Evolutionary conservation across 2,329 filamentous ascomycete genomes (phyloP).

Genomic region (Botrytis squamosa): DNA sequence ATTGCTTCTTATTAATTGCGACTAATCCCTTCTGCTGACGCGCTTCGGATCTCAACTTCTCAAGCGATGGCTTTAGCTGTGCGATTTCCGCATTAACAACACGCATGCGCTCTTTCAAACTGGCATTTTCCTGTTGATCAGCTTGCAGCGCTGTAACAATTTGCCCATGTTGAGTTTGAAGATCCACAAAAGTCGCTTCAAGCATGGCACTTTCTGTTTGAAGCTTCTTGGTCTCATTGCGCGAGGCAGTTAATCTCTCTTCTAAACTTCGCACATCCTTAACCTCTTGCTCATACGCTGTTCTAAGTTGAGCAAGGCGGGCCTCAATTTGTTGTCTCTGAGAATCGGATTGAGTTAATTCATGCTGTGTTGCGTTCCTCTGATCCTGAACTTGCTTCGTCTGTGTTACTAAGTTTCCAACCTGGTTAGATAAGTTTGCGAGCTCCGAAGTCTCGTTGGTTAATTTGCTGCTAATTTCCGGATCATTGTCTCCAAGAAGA

Average conservation of each 20-base stretch:
- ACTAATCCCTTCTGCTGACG: constrained; percentile 95
- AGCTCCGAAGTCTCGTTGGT: constrained; percentile 88
- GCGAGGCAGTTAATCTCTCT: constrained; percentile 73
- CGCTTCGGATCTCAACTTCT: constrained; percentile 88
- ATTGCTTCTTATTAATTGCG: constrained; percentile 97
- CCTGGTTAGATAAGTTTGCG: constrained; percentile 94
- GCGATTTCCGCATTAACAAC: constrained; percentile 78
- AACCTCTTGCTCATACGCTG: constrained; percentile 90
- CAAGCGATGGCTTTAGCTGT: constrained; percentile 83
- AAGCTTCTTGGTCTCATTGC: constrained; percentile 79
- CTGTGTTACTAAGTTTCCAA: constrained; percentile 84
- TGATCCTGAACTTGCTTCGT: constrained; percentile 91
- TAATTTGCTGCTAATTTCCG: constrained; percentile 82
- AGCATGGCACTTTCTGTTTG: constrained; percentile 80
- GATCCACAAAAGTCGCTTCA: constrained; percentile 76
- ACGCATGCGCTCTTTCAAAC: constrained; percentile 82
- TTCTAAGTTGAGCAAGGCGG: constrained; percentile 79
- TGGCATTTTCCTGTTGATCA: constrained; percentile 85
- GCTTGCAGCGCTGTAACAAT: constrained; percentile 71
- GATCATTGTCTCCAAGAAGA: constrained; percentile 85
- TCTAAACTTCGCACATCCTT: constrained; percentile 81
- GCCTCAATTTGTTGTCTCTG: constrained; percentile 94
- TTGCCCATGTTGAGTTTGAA: constrained; percentile 79
- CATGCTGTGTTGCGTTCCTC: constrained; percentile 73
- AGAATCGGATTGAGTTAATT: constrained; percentile 74